Percentiles rank a stretch among this genome's conserved stretches.
Conservation (phyloP, 768 basidiomycete genomes). For the Amanita rubescens region DNA sequence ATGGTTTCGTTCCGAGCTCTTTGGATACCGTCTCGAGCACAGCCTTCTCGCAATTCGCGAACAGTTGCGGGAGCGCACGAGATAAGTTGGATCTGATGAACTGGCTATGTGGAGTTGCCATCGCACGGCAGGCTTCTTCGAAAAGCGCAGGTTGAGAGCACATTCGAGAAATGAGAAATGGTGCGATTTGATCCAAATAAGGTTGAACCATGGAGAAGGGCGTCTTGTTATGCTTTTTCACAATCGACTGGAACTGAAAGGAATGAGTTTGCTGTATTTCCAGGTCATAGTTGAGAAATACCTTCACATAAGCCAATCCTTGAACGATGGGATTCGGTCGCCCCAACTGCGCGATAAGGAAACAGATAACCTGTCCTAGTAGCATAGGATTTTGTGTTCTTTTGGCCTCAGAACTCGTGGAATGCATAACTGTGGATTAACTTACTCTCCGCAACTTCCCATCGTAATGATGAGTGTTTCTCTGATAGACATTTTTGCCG, state of each 20-base stretch:
- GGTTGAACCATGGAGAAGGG: constrained; percentile 65
- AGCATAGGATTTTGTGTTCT: constrained; percentile 46
- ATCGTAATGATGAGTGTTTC: constrained; percentile 62
- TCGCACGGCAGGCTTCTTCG: constrained; percentile 59
- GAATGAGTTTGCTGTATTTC: neutral
- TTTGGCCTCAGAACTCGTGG: neutral
- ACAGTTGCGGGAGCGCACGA: constrained; percentile 62
- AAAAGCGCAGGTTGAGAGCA: constrained; percentile 52
- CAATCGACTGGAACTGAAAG: constrained; percentile 50
- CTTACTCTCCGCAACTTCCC: constrained; percentile 48
- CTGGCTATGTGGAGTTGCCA: constrained; percentile 45
- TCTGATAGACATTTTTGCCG: constrained; percentile 36
- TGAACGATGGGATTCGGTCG: constrained; percentile 62
- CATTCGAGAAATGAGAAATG: constrained; percentile 54
- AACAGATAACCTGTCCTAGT: constrained; percentile 50
- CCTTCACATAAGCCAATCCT: constrained; percentile 64
- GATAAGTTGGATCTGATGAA: constrained; percentile 60
- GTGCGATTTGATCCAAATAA: constrained; percentile 59
- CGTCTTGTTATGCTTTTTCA: constrained; percentile 50
- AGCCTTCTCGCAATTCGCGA: constrained; percentile 50
- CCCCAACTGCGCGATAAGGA: constrained; percentile 61
- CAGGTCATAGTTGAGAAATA: constrained; percentile 16
- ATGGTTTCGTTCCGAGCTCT: constrained; percentile 37
- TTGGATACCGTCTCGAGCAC: constrained; percentile 56
- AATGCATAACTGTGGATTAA: neutral